Evolutionary conservation across 169 alveolate species (phyloP).

Genomic region (Eimeria brunetti): DNA sequence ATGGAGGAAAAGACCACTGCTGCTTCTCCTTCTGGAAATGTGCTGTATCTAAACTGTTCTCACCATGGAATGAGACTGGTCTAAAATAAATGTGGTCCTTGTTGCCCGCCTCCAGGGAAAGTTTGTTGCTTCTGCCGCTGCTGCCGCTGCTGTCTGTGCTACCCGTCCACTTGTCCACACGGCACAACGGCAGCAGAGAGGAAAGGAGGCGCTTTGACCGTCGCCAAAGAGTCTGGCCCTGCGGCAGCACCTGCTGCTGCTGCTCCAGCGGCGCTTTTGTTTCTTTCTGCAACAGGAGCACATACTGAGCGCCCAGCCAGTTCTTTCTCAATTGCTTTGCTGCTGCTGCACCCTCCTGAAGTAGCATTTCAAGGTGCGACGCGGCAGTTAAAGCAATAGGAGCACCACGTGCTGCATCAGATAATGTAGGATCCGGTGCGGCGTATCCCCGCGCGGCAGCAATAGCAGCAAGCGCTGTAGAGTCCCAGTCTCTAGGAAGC

Average conservation of each 20-base stretch:
- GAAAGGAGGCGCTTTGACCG: background rate
- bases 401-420: conserved; percentile 13
- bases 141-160: background rate
- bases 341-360: conserved; percentile 4
- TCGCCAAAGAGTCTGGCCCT: background rate
- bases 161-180: background rate
- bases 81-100: background rate
- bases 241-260: background rate
- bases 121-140: background rate
- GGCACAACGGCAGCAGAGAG: background rate
- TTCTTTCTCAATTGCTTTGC: conserved; percentile 25
- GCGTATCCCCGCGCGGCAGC: conserved; percentile 35
- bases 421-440: background rate
- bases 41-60: background rate
- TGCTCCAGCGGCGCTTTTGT: background rate
- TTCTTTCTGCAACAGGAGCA: conserved; percentile 5
- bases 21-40: background rate
- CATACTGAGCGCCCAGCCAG: conserved; percentile 12
- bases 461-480: conserved; percentile 24
- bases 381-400: background rate
- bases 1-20: background rate
- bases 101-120: conserved; percentile 4
- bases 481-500: conserved; percentile 18
- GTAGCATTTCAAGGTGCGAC: conserved; percentile 1
- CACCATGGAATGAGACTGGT: background rate